Evolutionary conservation across 1,139 yeast species (phyloP), one percentile per base, ranked within the genome.

Genomic region (Suzukiozyma palmioleophila): DNA sequence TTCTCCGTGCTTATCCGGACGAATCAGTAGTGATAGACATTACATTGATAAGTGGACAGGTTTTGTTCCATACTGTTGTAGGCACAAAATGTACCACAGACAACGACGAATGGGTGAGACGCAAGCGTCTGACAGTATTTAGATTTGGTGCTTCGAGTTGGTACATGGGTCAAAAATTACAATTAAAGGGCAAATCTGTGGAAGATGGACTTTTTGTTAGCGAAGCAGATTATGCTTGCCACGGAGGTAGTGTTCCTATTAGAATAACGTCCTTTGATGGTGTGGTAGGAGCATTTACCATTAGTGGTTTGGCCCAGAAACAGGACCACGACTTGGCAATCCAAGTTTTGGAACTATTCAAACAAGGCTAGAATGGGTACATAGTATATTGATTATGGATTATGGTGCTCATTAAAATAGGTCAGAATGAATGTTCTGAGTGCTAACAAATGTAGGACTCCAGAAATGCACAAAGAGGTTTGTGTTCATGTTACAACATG

Each of bases 221-320:
- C 18, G 62, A 72, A 14, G 45, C 49, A 22, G 80, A 77, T n/a
- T 79, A 66, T 49, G 79, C 84, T 9, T 57, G 69, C 37, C 84
- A 79, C 48, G 87, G 85, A 9, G 86, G 86, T 33, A 77, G 79
- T 39, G 71, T 79, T 39, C 84, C 85, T 2, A 59, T 80, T 36
- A 65, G 71, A 37, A 62, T 77, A 13, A 55, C 58, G 10, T 64
- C 65, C 22, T 53, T 62, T 30, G 79, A 71, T 46, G 68, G 70
- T 15, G 61, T 77, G 22, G 63, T 77, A 29, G 87, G 75, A 2
- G 73, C 78, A 2, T 62, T 79, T 36, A 77, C 82, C n/a, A 69
- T 79, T 29, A 75, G 82, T 53, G 86, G 86, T 0, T 68, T 79
- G 47, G 65, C 69, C 3, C 76, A 73, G 45, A 64, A 64, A 26